phyloP scores from a whole-genome alignment of 1,139 yeast genomes.

The Saccharomycopsis hybrid region DNA sequence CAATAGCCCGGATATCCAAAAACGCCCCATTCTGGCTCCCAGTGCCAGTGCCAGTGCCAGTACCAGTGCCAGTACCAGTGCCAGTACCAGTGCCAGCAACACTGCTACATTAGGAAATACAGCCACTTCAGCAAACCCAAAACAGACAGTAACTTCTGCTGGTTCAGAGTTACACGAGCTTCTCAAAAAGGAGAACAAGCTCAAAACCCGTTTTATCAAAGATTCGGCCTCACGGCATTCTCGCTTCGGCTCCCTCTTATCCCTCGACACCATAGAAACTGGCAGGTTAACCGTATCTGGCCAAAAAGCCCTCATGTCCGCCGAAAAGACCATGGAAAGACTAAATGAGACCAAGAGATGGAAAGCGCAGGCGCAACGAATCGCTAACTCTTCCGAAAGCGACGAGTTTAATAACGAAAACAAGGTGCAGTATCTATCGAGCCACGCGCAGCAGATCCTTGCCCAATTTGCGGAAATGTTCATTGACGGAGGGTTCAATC shows the following conservation, averaged over 20 bases:
- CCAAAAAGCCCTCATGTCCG: conserved; percentile 54
- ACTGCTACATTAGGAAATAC: too few species aligned
- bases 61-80: background rate
- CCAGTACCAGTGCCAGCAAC: background rate
- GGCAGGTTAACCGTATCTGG: conserved; percentile 70
- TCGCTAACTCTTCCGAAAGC: conserved; percentile 19
- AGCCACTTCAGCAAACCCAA: background rate
- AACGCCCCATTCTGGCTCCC: too few species aligned
- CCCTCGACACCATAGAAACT: conserved; percentile 54
- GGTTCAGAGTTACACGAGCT: conserved; percentile 44
- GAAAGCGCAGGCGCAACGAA: conserved; percentile 32
- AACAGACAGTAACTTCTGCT: background rate
- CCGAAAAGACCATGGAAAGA: conserved; percentile 44
- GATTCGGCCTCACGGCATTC: conserved; percentile 73
- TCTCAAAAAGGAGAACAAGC: conserved; percentile 49
- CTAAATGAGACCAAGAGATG: conserved; percentile 66
- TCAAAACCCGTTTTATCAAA: conserved; percentile 45
- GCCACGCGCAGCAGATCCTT: conserved; percentile 33
- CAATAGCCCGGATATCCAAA: conserved; percentile 14
- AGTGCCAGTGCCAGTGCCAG: background rate
- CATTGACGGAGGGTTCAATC: conserved; percentile 71
- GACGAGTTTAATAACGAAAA: conserved; percentile 5
- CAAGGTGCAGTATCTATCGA: conserved; percentile 27
- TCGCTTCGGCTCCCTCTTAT: conserved; percentile 80
- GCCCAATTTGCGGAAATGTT: conserved; percentile 49